Evolutionary conservation across 2,329 filamentous ascomycete species (phyloP).

Genomic region (Trichoderma arundinaceum): DNA sequence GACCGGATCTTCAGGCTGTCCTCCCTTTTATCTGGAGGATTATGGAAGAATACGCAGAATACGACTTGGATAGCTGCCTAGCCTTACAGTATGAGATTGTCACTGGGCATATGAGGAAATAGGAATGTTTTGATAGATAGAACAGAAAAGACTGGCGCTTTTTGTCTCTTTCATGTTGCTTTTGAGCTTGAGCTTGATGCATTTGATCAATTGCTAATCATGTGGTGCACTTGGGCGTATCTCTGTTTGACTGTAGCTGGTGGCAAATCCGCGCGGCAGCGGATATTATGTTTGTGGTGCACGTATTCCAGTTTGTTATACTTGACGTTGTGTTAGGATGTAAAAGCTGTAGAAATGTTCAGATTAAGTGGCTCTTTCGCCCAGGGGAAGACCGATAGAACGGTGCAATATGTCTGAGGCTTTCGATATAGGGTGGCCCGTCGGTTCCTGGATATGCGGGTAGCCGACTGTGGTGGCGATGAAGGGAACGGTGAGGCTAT

Average conservation of each 20-base stretch:
- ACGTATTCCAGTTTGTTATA: no score
- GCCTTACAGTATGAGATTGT: neutral
- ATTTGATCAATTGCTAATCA: neutral
- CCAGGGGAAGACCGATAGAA: no score
- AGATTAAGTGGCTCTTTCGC: no score
- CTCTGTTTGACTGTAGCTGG: no score
- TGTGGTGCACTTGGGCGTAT: no score
- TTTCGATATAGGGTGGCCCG: neutral
- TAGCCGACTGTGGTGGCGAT: conserved; percentile 1
- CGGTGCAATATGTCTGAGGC: no score
- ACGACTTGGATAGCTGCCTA: conserved; percentile 10
- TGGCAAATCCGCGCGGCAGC: no score
- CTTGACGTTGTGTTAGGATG: no score
- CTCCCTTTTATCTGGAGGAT: neutral
- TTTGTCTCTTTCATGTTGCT: neutral
- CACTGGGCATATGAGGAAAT: neutral
- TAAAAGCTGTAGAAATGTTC: no score
- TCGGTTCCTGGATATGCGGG: neutral
- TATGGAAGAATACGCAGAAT: conserved; percentile 7
- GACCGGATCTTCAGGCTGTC: conserved; percentile 1
- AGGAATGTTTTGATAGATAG: neutral
- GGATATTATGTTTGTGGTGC: no score
- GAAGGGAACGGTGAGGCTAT: neutral
- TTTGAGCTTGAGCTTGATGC: neutral
- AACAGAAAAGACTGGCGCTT: neutral